A percentile compares a stretch with the other conserved stretches of the same genome.
Evolutionary conservation across 148 eudicot species (phyloP).

Genomic region (Oxyria digyna): DNA sequence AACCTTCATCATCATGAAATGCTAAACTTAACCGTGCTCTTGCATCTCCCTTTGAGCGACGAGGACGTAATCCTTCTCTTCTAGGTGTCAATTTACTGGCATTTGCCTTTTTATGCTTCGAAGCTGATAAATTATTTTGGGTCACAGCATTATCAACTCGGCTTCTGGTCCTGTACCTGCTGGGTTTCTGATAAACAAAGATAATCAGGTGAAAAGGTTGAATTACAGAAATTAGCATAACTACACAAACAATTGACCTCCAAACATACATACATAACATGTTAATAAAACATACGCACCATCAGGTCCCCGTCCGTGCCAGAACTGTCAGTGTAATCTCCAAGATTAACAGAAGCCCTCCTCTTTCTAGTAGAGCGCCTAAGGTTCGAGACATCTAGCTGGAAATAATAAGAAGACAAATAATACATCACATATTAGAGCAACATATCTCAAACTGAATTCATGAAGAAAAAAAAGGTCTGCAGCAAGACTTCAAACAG

Average conservation of each 20-base stretch:
- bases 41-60: slow-evolving; percentile 40
- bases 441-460: neutral
- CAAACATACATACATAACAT: slow-evolving; percentile 9
- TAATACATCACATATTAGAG: neutral
- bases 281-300: slow-evolving; percentile 36
- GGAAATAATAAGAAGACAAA: slow-evolving; percentile 13
- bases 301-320: slow-evolving; percentile 87
- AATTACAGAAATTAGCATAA: slow-evolving; percentile 13
- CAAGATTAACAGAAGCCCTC: slow-evolving; percentile 60
- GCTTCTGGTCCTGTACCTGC: slow-evolving; percentile 49
- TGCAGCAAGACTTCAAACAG: neutral
- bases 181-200: slow-evolving; percentile 42
- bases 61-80: slow-evolving; percentile 87
- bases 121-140: slow-evolving; percentile 36
- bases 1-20: slow-evolving; percentile 66
- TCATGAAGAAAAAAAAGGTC: neutral
- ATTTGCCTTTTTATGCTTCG: slow-evolving; percentile 34
- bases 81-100: slow-evolving; percentile 40
- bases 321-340: slow-evolving; percentile 74
- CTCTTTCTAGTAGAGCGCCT: slow-evolving; percentile 96
- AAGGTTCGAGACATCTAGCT: slow-evolving; percentile 61
- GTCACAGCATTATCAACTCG: slow-evolving; percentile 36
- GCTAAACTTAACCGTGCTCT: slow-evolving; percentile 23
- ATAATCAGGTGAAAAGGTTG: slow-evolving; percentile 1
- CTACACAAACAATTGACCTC: neutral